These are phyloP conservation scores for Wickerhamiella cacticola DNA, from an alignment of 805 yeast genomes.

Conservation along the genomic window DNA sequence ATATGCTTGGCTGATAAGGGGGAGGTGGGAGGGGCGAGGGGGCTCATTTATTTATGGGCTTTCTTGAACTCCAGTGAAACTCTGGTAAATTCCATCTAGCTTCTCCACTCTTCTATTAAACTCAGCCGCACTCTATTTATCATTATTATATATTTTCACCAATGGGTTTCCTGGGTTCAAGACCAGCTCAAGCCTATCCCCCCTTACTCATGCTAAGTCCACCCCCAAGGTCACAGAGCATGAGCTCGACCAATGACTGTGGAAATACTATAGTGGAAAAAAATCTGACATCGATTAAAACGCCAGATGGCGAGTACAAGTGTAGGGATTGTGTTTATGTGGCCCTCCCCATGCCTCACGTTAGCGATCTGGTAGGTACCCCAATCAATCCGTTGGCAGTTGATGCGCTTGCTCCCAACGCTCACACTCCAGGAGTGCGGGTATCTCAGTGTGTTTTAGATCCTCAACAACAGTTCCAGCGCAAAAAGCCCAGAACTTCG, in stretches of 20 bases:
- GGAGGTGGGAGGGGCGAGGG: no score
- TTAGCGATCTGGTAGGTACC: slow-evolving; percentile 27
- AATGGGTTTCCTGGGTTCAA: no score
- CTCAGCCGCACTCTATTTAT: no score
- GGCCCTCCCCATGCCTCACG: slow-evolving; percentile 32
- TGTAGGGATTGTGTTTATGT: slow-evolving; percentile 26
- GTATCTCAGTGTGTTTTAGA: slow-evolving; percentile 12
- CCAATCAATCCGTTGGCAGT: slow-evolving; percentile 31
- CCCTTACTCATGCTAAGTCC: slow-evolving; percentile 10
- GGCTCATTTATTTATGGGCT: no score
- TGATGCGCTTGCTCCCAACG: slow-evolving; percentile 23
- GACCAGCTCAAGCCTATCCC: no score
- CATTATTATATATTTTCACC: no score
- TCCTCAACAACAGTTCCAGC: slow-evolving; percentile 1
- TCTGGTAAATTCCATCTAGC: no score
- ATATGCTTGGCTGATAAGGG: no score
- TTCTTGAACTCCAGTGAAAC: no score
- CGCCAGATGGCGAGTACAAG: slow-evolving; percentile 25
- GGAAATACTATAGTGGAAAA: slow-evolving; percentile 8
- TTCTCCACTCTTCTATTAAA: no score
- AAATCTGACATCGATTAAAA: not conserved
- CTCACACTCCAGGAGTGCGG: slow-evolving; percentile 16
- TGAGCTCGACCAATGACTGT: slow-evolving; percentile 3
- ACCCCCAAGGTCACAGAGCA: slow-evolving; percentile 2
- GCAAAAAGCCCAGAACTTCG: slow-evolving; percentile 27